Base-by-base conservation (phyloP, 192 early-diverging fungal species). In the Helicostylum pulchrum region DNA sequence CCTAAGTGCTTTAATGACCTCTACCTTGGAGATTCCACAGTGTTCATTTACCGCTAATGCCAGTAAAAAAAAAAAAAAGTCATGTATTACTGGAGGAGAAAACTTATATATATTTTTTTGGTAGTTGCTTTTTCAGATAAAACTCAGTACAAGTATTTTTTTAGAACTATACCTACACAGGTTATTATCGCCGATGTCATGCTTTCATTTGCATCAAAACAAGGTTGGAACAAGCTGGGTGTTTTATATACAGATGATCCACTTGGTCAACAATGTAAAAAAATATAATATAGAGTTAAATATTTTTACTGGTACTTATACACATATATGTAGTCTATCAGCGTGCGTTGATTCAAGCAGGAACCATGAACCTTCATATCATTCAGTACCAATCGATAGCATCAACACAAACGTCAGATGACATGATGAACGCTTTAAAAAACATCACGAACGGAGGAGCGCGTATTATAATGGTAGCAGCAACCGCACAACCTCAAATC, bases 111-210 rank as follows among this genome's bases (percentile, higher is more conserved):
- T 39, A 39, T 34, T 14, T 46, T n/a, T 36, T 46, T 15, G 3
- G 1, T 15, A 81, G 80, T 73, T 34, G 68, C 76, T 43, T 64
- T 81, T 7, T 81, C 80, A 4, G 73, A 68, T 47, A 81, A 81
- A 31, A 67, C 73, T 0, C 75, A 81, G n/a, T 81, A 77, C 47
- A 65, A 73, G 21, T 72, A 78, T 43, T 81, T 81, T 55, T 78
- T 73, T 65, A 71, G 80, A 59, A 81, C 80, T 0, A 78, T 81
- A n/a, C 80, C 80, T 7, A 81, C 80, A 10, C 73, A 81, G 39
- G 39, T 78, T 19, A 77, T 81, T 51, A 75, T 75, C 61, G 73
- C 70, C 43, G 69, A 71, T 48, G 77, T 74, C 36, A 78, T 81
- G 67, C 60, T 81, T 21, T 60, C 69, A 12, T 81, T 78, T 77